A percentile compares a stretch with the other conserved stretches of the same genome.
These are phyloP conservation scores for Basidiobolus meristosporus DNA, from an alignment of 371 early-diverging fungal species.

Conservation along the genomic window DNA sequence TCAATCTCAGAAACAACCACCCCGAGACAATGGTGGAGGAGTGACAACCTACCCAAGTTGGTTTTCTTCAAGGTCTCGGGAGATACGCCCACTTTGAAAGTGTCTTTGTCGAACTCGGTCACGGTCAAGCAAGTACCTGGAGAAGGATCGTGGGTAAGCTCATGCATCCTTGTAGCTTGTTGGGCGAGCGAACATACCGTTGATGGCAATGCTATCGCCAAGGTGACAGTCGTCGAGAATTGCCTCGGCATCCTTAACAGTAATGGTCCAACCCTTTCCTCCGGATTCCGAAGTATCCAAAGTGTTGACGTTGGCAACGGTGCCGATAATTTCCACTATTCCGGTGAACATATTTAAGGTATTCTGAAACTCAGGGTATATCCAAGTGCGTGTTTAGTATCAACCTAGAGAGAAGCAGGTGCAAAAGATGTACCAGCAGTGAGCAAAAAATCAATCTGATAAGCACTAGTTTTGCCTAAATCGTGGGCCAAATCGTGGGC, in stretches of 20 bases:
- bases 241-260: slow-evolving; percentile 39
- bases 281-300: slow-evolving; percentile 56
- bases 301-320: slow-evolving; percentile 33
- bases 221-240: slow-evolving; percentile 73
- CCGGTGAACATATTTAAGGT: slow-evolving; percentile 88
- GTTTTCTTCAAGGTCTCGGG: slow-evolving; percentile 85
- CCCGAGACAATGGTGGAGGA: background rate
- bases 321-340: slow-evolving; percentile 82
- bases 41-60: slow-evolving; percentile 44
- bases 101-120: slow-evolving; percentile 61
- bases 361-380: too few species aligned
- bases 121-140: slow-evolving; percentile 88
- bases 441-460: too few species aligned
- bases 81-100: slow-evolving; percentile 80
- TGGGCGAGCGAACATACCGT: slow-evolving; percentile 32
- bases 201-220: slow-evolving; percentile 88
- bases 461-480: too few species aligned
- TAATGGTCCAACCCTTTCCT: slow-evolving; percentile 73
- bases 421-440: too few species aligned
- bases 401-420: too few species aligned
- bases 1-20: too few species aligned
- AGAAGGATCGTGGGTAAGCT: background rate
- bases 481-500: too few species aligned
- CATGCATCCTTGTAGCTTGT: background rate
- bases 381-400: too few species aligned